Conservation (phyloP, 176 grass and related monocot species). For the Hsuehochloa calcarea region DNA sequence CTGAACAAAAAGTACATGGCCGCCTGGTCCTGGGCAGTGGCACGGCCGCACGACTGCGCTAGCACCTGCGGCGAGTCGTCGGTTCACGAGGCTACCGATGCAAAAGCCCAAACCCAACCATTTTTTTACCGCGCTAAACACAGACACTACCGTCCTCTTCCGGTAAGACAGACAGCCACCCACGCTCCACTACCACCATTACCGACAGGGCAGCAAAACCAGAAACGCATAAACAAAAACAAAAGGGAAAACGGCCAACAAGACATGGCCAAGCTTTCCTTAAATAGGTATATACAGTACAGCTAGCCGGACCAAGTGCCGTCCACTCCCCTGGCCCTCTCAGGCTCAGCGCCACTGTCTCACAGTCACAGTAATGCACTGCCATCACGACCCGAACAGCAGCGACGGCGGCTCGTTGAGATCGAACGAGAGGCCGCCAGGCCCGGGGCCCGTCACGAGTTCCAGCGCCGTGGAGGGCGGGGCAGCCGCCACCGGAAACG, state of each 20-base stretch:
- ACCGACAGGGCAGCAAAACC: neutral
- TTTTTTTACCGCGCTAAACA: neutral
- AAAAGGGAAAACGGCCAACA: neutral
- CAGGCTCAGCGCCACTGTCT: neutral
- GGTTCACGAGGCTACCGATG: neutral
- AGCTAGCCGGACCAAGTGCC: neutral
- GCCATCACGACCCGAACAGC: neutral
- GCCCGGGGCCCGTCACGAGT: neutral
- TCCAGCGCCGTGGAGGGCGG: slow-evolving; percentile 43
- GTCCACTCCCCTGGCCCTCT: neutral
- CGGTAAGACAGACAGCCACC: neutral
- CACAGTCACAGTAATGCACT: neutral
- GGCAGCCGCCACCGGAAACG: neutral
- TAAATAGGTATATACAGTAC: slow-evolving; percentile 56
- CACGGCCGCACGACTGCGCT: neutral
- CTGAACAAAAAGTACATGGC: neutral
- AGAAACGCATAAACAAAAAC: slow-evolving; percentile 1
- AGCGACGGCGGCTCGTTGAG: slow-evolving; percentile 69
- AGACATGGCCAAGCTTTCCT: slow-evolving; percentile 31
- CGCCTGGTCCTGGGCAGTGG: neutral
- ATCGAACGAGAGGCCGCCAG: slow-evolving; percentile 39
- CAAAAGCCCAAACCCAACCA: neutral
- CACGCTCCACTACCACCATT: neutral
- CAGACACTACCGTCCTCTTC: too few species aligned
- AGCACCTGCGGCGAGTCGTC: neutral